These are phyloP conservation scores for Geotrichum cucujoidarum DNA, from an alignment of 1,139 yeast genomes.

Conservation along the genomic window DNA sequence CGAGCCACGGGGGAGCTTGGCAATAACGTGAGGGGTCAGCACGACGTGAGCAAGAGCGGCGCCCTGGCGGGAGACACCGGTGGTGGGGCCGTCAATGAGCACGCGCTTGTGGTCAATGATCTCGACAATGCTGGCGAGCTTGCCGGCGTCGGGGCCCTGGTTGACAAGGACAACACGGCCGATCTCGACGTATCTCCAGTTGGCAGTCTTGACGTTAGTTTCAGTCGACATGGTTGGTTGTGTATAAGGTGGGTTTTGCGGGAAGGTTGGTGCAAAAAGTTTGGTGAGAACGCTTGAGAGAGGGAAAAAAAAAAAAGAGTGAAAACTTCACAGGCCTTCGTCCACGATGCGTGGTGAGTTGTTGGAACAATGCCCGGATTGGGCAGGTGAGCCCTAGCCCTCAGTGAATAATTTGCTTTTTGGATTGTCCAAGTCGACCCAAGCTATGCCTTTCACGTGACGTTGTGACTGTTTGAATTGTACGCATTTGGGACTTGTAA, in stretches of 20 bases:
- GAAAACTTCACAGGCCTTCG: neutral
- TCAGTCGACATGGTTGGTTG: constrained; percentile 50
- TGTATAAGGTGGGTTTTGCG: constrained; percentile 10
- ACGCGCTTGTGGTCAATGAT: constrained; percentile 99
- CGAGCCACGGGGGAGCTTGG: constrained; percentile 89
- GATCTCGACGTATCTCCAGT: constrained; percentile 99
- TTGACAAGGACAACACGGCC: constrained; percentile 96
- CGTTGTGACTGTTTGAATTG: neutral
- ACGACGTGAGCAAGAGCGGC: constrained; percentile 79
- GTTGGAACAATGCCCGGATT: neutral
- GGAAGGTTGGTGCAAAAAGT: neutral
- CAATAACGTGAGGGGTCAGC: constrained; percentile 86
- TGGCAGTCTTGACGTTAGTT: constrained; percentile 88
- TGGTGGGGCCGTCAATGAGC: constrained; percentile 92
- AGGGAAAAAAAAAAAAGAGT: constrained; percentile 2
- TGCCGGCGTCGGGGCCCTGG: constrained; percentile 63
- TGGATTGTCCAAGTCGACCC: too few species aligned
- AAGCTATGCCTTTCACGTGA: neutral
- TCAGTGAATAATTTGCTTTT: too few species aligned
- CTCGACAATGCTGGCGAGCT: constrained; percentile 94
- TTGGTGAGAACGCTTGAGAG: neutral
- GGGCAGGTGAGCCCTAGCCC: neutral
- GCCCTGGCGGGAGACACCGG: constrained; percentile 87
- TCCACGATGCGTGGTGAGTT: too few species aligned
- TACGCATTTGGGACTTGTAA: neutral